Percentiles rank a stretch among this genome's conserved stretches.
Conservation (phyloP, 208 protist genomes). For the Spongospora subterranea region DNA sequence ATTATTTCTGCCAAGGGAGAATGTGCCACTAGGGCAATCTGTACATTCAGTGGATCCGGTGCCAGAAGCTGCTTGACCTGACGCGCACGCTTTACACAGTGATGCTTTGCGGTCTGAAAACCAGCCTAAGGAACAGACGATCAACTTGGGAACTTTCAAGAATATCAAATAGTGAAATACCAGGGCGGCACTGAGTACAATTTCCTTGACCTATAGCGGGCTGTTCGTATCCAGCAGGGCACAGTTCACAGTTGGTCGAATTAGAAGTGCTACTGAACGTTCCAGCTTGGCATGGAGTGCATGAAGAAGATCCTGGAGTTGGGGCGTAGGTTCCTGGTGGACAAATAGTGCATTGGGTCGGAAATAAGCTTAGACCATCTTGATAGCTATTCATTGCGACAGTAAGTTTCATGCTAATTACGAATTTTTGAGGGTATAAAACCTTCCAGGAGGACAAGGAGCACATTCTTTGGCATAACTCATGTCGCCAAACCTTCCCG, state of each 20-base stretch:
- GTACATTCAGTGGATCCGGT: neutral
- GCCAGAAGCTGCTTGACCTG: neutral
- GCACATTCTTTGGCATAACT: neutral
- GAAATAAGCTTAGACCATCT: neutral
- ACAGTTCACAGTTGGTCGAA: neutral
- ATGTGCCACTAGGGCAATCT: neutral
- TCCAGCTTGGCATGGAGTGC: neutral
- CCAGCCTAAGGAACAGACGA: neutral
- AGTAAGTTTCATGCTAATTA: neutral
- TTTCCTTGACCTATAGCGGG: neutral
- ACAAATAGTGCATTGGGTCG: conserved; percentile 24
- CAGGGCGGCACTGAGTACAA: neutral
- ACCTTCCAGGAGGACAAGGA: conserved; percentile 42
- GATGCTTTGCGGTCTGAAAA: neutral
- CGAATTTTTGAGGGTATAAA: neutral
- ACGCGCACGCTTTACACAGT: neutral
- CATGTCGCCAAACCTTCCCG: neutral
- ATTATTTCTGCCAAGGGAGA: neutral
- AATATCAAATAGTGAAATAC: neutral
- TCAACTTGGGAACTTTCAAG: neutral
- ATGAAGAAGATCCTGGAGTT: neutral
- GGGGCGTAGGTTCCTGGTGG: neutral
- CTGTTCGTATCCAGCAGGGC: neutral
- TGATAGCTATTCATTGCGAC: neutral
- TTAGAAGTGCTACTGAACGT: neutral